Base-by-base conservation (phyloP, 1,284 basidiomycete genomes). In the Omphalotus olearius region DNA sequence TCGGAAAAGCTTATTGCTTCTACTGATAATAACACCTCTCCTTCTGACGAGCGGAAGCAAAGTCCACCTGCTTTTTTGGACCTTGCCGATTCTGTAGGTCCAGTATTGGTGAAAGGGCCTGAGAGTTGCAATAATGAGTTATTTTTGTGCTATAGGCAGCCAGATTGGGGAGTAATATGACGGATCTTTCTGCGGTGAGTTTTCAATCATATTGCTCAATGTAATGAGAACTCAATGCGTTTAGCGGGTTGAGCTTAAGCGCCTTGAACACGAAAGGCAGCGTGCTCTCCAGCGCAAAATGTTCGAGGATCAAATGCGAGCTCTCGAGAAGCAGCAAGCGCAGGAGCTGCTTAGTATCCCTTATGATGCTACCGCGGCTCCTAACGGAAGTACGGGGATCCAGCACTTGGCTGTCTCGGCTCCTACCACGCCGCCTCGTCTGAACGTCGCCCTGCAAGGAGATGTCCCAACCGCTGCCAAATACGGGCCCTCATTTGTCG, bases 291-390 rank as follows among this genome's bases (percentile, higher is more conserved):
- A 96, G 68, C 85, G 92, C 64, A 89, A 86, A 68, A 72, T 91
- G 61, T 96, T 97, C 66, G 94, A 95, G 69, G 91, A 94, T 61
- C 91, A 96, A 70, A 95, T 96, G 88, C 83, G 86, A 50, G 85
- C 80, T 58, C 79, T 97, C 55, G 94, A 97, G 69, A 89, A 91
- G 60, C 88, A 93, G 66, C 93, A 97, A 69, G 85, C 86, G 16
- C 87, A 92, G 64, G 90, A 88, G 66, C 77, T 91, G 37, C 81
- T 93, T 59, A 80, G 63, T 57, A 78, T 90, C 58, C 86, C 88
- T 17, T 76, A 79, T 59, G 87, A 88, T 53, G 57, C 76, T n/a
- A 68, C 64, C 50, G 2, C 30, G 7, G 55, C 62, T 51, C 55
- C 64, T 18, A 67, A 69, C 50, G 71, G 69, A 44, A 71, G 68